Percentiles rank a stretch among this genome's conserved stretches.
Conservation (phyloP, 306 rosid genomes). For the Cicer bijugum region DNA sequence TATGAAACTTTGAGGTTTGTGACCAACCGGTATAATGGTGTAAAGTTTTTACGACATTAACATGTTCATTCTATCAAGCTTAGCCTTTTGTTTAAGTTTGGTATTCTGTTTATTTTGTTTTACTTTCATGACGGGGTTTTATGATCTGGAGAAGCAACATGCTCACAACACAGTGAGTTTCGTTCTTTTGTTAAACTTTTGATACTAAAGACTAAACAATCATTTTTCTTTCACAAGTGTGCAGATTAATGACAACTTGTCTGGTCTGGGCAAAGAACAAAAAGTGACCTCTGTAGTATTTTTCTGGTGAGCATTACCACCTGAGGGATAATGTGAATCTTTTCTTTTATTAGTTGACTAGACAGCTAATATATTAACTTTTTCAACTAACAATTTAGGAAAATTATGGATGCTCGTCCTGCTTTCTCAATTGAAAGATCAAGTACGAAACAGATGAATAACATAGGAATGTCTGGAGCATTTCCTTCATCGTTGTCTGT, state of each 20-base stretch:
- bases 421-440: conserved; percentile 67
- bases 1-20: conserved; percentile 9
- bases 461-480: conserved; percentile 69
- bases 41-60: conserved; percentile 16
- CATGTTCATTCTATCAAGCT: conserved; percentile 31
- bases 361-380: conserved; percentile 41
- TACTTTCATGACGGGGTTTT: conserved; percentile 33
- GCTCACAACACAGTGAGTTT: conserved; percentile 10
- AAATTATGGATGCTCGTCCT: conserved; percentile 80
- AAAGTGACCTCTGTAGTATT: conserved; percentile 44
- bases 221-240: conserved; percentile 40
- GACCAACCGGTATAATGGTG: conserved; percentile 32
- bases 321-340: conserved; percentile 27
- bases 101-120: conserved; percentile 28
- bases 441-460: conserved; percentile 63
- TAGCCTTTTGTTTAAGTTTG: conserved; percentile 29
- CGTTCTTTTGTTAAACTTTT: conserved; percentile 45
- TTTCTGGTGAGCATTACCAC: conserved; percentile 53
- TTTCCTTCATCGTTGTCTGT: conserved; percentile 67
- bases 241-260: conserved; percentile 59
- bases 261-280: conserved; percentile 50
- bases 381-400: conserved; percentile 53
- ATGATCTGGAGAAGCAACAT: conserved; percentile 38
- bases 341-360: conserved; percentile 36
- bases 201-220: conserved; percentile 22